Percentiles rank a stretch among this genome's conserved stretches.
Evolutionary conservation across 768 basidiomycete genomes (phyloP).

Genomic region (Leccinum arenicola): DNA sequence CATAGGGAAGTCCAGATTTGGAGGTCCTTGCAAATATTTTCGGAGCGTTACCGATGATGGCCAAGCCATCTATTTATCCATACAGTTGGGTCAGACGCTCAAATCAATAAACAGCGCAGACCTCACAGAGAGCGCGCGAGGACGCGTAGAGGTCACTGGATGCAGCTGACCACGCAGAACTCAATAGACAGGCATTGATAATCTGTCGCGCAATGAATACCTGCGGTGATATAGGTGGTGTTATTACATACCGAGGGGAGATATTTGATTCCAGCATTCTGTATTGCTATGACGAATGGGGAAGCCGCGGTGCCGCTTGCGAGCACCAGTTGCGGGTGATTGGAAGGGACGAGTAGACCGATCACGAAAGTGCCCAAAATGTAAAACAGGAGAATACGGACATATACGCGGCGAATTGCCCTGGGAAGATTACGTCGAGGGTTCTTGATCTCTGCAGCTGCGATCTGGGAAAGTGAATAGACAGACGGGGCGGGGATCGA

Average conservation of each 20-base stretch:
- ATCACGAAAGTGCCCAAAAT: background rate
- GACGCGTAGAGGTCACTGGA: constrained; percentile 37
- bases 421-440: background rate
- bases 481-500: background rate
- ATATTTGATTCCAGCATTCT: background rate
- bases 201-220: background rate
- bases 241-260: background rate
- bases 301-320: background rate
- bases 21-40: constrained; percentile 70
- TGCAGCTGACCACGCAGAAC: background rate
- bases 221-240: background rate
- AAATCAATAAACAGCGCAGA: background rate
- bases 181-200: background rate
- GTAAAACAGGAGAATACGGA: background rate
- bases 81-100: background rate
- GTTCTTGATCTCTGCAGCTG: background rate
- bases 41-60: constrained; percentile 78
- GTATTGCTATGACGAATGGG: background rate
- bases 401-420: background rate
- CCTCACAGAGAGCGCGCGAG: constrained; percentile 80
- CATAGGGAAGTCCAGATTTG: constrained; percentile 72
- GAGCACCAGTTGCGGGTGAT: background rate
- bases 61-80: constrained; percentile 64
- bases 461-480: background rate
- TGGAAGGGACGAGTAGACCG: background rate